A percentile compares a stretch with the other conserved stretches of the same genome.
Evolutionary conservation across 1,139 yeast species (phyloP).

Genomic region (Zygotorulaspora mrakii): DNA sequence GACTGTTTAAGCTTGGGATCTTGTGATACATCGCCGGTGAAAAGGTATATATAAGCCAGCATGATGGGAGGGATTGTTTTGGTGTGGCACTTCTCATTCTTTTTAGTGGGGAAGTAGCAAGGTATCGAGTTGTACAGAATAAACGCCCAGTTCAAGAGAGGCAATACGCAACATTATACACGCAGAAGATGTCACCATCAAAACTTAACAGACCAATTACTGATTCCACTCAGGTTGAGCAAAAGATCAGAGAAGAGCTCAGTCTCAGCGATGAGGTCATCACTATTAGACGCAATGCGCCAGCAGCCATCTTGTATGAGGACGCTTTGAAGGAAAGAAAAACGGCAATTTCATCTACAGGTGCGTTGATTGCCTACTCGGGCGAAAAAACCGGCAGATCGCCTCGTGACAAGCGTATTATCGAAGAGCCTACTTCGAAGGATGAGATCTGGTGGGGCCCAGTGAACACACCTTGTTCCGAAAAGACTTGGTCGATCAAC

Average conservation of each 20-base stretch:
- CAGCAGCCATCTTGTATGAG: conserved; percentile 90
- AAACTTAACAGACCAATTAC: conserved; percentile 17
- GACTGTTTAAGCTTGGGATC: too few relatives aligned
- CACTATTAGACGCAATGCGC: conserved; percentile 69
- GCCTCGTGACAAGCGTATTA: conserved; percentile 97
- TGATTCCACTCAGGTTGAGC: conserved; percentile 24
- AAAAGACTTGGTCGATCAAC: conserved; percentile 92
- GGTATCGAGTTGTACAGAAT: too few relatives aligned
- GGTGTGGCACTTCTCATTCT: too few relatives aligned
- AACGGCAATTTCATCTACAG: conserved; percentile 88
- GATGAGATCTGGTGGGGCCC: conserved; percentile 99
- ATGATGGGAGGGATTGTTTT: too few relatives aligned
- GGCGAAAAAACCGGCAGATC: conserved; percentile 98
- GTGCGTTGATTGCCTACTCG: conserved; percentile 93
- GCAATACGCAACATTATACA: too few relatives aligned
- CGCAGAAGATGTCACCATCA: conserved; percentile 27
- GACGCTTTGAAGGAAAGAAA: conserved; percentile 88
- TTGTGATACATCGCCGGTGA: too few relatives aligned
- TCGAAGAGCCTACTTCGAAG: conserved; percentile 82
- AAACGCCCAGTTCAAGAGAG: too few relatives aligned
- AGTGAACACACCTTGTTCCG: conserved; percentile 91
- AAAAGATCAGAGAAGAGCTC: conserved; percentile 35
- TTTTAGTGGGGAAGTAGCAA: too few relatives aligned
- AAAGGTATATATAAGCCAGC: too few relatives aligned
- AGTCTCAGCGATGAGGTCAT: conserved; percentile 38